Evolutionary conservation across 2,329 filamentous ascomycete species (phyloP), one percentile per base, ranked within the genome.

Genomic region (Cordyceps pruinosa): DNA sequence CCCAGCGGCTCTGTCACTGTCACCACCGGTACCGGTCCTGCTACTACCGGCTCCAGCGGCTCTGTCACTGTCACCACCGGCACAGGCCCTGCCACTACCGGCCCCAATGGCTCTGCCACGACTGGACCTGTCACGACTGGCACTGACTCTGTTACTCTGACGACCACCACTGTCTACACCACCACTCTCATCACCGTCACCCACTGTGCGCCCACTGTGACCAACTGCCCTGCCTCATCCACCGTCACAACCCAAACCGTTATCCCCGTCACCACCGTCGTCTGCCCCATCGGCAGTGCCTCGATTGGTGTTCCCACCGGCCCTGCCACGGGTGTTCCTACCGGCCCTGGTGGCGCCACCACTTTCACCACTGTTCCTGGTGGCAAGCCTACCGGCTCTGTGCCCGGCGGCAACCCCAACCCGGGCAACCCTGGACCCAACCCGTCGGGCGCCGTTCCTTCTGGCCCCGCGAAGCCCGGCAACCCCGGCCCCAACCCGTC

Each of bases 191-290:
- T 58, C 56, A 58, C 56, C 21, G 30, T 58, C 37, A 58, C 56
- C 44, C 35, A 49, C 30, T 58, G 56, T 28, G 41, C 50, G 32
- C 41, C 49, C 4, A 49, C 50, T 0, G 56, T 55, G 34, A 54
- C 44, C 12, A 53, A 55, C 50, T 58, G 56, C 56, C 56, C 56
- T 44, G 50, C 56, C 32, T 54, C 49, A 26, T 58, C 56, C 21
- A 58, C 56, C 4, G 32, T 48, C 15, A 55, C 50, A 26, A 49
- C 42, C 21, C 28, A 32, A 10, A 51, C 51, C 6, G 51, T 51
- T 15, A 23, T 58, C 15, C 56, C 56, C 2, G 44, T 58, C 7
- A 58, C 50, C n/a, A 58, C 56, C 17, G 8, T 54, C 23, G 19
- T 58, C 32, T 32, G 37, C 49, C 34, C 56, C 21, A 17, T 28